phyloP scores from a whole-genome alignment of 1,139 yeast genomes.

The Debaryomyces psychrophilus region DNA sequence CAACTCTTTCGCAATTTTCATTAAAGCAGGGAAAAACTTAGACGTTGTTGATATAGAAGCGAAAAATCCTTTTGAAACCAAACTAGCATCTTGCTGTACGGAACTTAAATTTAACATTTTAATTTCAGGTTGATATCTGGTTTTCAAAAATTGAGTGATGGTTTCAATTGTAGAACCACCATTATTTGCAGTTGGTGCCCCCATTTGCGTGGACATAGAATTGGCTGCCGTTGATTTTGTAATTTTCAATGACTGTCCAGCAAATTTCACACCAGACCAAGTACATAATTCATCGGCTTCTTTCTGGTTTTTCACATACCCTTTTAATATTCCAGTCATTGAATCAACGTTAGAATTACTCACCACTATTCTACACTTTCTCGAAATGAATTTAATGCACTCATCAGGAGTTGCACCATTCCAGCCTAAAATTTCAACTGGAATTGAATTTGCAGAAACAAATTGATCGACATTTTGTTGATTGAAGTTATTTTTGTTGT shows the following conservation, averaged over 20 bases:
- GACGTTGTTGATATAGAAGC: slow-evolving; percentile 60
- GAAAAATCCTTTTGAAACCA: slow-evolving; percentile 68
- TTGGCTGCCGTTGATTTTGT: slow-evolving; percentile 36
- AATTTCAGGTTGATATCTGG: slow-evolving; percentile 66
- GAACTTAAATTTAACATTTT: slow-evolving; percentile 73
- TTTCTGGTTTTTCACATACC: slow-evolving; percentile 53
- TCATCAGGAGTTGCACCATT: slow-evolving; percentile 75
- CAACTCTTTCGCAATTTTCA: slow-evolving; percentile 73
- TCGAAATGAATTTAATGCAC: slow-evolving; percentile 64
- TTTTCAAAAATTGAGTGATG: slow-evolving; percentile 60
- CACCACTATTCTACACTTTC: slow-evolving; percentile 65
- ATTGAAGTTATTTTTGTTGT: slow-evolving; percentile 20
- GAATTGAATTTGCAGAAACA: slow-evolving; percentile 39
- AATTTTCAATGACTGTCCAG: slow-evolving; percentile 69
- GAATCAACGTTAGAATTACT: slow-evolving; percentile 48
- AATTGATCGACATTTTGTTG: slow-evolving; percentile 36
- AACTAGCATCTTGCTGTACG: slow-evolving; percentile 65
- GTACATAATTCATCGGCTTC: slow-evolving; percentile 64
- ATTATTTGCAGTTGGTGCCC: slow-evolving; percentile 22
- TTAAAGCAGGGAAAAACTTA: slow-evolving; percentile 87
- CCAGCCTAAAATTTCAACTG: slow-evolving; percentile 78
- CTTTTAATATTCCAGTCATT: slow-evolving; percentile 53
- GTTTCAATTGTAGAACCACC: slow-evolving; percentile 56
- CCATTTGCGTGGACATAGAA: slow-evolving; percentile 23
- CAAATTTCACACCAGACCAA: slow-evolving; percentile 80